phyloP scores from a whole-genome alignment of 257 asterid genomes.

The Nyctanthes arbortristis region DNA sequence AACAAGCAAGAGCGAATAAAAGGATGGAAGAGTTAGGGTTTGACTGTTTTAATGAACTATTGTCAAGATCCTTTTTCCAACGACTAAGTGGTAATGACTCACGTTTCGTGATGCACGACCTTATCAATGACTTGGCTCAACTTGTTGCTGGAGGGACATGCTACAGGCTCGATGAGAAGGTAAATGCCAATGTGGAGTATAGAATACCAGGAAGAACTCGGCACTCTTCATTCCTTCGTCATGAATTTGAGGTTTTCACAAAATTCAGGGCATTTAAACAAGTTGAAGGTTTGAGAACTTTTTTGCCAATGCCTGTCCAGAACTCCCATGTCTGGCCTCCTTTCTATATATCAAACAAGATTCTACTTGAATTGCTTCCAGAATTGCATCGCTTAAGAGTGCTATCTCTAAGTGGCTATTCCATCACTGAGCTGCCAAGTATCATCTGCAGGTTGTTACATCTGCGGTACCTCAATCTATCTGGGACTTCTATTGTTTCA shows the following conservation, averaged over 20 bases:
- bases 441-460: constrained; percentile 48
- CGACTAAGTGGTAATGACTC: constrained; percentile 36
- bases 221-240: constrained; percentile 50
- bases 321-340: constrained; percentile 51
- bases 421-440: constrained; percentile 53
- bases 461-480: constrained; percentile 52
- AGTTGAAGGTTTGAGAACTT: constrained; percentile 52
- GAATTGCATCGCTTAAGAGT: constrained; percentile 44
- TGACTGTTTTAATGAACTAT: constrained; percentile 52
- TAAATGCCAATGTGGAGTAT: constrained; percentile 38
- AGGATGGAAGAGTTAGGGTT: constrained; percentile 45
- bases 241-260: constrained; percentile 37
- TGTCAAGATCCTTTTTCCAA: constrained; percentile 58
- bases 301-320: constrained; percentile 64
- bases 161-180: constrained; percentile 52
- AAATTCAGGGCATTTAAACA: constrained; percentile 36
- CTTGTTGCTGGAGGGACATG: constrained; percentile 52
- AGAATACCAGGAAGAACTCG: constrained; percentile 30
- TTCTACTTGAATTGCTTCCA: constrained; percentile 48
- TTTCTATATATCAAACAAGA: constrained; percentile 45
- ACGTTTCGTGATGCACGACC: constrained; percentile 53
- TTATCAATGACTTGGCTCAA: constrained; percentile 64
- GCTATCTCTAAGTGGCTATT: constrained; percentile 53
- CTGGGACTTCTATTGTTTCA: constrained; percentile 47
- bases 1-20: constrained; percentile 28